Percentiles rank a stretch among this genome's conserved stretches.
Evolutionary conservation across 2,329 filamentous ascomycete genomes (phyloP).

Genomic region (Davidsoniella eucalypti): DNA sequence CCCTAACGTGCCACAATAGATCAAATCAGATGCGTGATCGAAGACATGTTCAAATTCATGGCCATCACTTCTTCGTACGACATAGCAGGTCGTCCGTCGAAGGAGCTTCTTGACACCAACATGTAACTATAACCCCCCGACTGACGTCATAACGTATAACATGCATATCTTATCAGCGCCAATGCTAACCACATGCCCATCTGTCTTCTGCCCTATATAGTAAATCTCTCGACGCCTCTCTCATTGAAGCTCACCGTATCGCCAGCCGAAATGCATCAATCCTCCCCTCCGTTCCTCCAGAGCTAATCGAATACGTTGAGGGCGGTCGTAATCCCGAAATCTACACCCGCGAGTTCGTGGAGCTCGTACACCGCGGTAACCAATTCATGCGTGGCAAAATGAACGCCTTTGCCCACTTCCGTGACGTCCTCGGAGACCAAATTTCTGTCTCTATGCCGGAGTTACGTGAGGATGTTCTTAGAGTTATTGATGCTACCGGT

Average conservation of each 20-base stretch:
- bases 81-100: constrained; percentile 29
- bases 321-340: constrained; percentile 58
- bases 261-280: constrained; percentile 22
- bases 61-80: constrained; percentile 48
- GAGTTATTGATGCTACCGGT: constrained; percentile 32
- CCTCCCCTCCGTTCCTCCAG: constrained; percentile 40
- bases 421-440: constrained; percentile 44
- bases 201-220: constrained; percentile 15
- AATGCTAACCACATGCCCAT: constrained; percentile 1
- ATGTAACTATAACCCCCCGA: constrained; percentile 22
- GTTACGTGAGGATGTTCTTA: constrained; percentile 34
- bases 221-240: constrained; percentile 24
- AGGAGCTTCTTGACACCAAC: constrained; percentile 38
- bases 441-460: constrained; percentile 43
- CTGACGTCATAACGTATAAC: not conserved
- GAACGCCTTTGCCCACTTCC: constrained; percentile 41
- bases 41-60: constrained; percentile 47
- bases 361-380: constrained; percentile 48
- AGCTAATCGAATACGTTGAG: constrained; percentile 53
- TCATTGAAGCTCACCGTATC: constrained; percentile 24
- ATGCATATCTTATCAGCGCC: not conserved
- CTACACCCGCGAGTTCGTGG: constrained; percentile 58
- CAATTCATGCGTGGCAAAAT: constrained; percentile 51
- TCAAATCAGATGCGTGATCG: constrained; percentile 44
- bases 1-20: constrained; percentile 21